Conservation (phyloP, 2,329 filamentous ascomycete genomes). For the Microdochium nivale region DNA sequence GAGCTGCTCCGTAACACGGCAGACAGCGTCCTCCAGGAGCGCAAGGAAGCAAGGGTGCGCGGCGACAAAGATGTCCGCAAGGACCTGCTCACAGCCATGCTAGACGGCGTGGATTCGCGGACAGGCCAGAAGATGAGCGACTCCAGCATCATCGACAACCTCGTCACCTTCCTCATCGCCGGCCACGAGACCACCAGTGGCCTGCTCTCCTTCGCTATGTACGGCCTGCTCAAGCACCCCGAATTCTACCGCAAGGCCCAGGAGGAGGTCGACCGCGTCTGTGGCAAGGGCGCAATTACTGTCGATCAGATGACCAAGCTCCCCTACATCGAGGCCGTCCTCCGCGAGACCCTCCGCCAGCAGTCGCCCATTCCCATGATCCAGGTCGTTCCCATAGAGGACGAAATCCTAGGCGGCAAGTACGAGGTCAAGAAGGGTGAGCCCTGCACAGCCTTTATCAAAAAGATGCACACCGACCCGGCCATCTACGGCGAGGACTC, state of each 20-base stretch:
- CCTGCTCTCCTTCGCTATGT: conserved; percentile 56
- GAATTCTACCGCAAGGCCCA: conserved; percentile 51
- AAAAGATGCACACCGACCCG: conserved; percentile 52
- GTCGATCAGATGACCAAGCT: conserved; percentile 56
- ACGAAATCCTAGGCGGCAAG: conserved; percentile 49
- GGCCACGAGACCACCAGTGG: conserved; percentile 67
- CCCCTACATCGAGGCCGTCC: conserved; percentile 53
- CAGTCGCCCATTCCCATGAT: conserved; percentile 52
- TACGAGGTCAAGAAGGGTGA: conserved; percentile 49
- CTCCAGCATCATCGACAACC: conserved; percentile 56
- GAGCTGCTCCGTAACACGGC: conserved; percentile 44
- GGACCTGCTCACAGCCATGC: conserved; percentile 63
- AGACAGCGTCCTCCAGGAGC: conserved; percentile 49
- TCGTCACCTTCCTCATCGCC: conserved; percentile 65
- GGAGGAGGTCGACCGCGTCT: conserved; percentile 57
- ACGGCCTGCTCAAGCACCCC: conserved; percentile 56
- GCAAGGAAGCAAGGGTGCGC: conserved; percentile 25
- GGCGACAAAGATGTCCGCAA: conserved; percentile 22
- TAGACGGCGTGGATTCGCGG: conserved; percentile 57
- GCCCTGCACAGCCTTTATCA: conserved; percentile 37
- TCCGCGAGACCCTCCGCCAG: conserved; percentile 59
- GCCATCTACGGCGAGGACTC: conserved; percentile 58
- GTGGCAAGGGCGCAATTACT: conserved; percentile 48
- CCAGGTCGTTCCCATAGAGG: conserved; percentile 42
- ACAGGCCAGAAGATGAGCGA: conserved; percentile 59